Base-by-base conservation (phyloP, 768 basidiomycete species). In the Rhizopogon vesiculosus region DNA sequence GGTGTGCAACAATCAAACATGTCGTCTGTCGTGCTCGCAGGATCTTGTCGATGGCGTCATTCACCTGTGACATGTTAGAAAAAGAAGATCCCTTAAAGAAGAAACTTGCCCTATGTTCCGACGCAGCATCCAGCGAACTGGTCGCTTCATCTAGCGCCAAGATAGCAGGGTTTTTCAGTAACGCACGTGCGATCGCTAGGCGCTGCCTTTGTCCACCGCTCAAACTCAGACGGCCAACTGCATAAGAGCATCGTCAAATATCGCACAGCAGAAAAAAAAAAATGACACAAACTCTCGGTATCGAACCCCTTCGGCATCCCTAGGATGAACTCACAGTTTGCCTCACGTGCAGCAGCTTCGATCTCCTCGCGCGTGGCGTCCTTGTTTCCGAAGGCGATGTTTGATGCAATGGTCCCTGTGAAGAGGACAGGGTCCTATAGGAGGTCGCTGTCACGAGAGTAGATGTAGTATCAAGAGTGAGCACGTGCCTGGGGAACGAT, bases 311-410 rank as follows among this genome's bases (percentile, higher is more conserved):
- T 78, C 9, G 95, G 94, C 78, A 98, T 84, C 15, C 89, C 87
- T 89, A 93, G 92, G 6, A 98, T 86, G 65, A 96, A 98, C 64
- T 96, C 93, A 70, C 95, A 98, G 62, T 98, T 97, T 2, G 96
- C 96, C 56, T 91, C 82, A 18, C 89, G 78, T 0, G 94, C 95
- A 0, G 93, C 95, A 29, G 85, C 74, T 68, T 97, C 92, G 19
- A 98, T 90, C 56, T 96, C 83, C 60, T 86, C 85, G 19, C 89
- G 79, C 0, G 91, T 90, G 0, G 85, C 91, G 18, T 79, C 72
- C 8, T 82, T 78, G 48, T 87, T 81, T 2, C 95, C 95, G 63
- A 90, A 98, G 0, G 93, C 87, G 59, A 96, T 98, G 64, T 98
- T 98, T 2, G 91, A 89, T 2, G 93, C 93, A 50, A 98, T 95